A percentile compares a stretch with the other conserved stretches of the same genome.
These are phyloP conservation scores for Vishniacozyma victoriae DNA, from an alignment of 768 basidiomycete species.

Conservation along the genomic window DNA sequence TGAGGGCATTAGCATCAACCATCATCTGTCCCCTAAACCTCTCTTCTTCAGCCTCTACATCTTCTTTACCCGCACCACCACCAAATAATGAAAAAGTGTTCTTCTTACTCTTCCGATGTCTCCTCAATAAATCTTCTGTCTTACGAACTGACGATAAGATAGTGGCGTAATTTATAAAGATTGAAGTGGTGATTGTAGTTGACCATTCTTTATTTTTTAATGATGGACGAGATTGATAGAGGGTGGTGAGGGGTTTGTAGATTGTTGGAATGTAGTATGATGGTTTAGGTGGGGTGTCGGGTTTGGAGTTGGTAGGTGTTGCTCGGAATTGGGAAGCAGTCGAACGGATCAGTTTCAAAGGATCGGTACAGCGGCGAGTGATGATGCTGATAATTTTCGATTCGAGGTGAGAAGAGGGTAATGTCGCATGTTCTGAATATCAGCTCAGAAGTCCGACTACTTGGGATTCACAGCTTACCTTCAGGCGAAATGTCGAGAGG, in stretches of 20 bases:
- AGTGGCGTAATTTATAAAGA: constrained; percentile 63
- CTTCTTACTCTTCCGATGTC: constrained; percentile 82
- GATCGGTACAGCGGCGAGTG: constrained; percentile 74
- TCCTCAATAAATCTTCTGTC: constrained; percentile 79
- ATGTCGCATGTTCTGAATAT: constrained; percentile 8
- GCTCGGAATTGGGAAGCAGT: constrained; percentile 84
- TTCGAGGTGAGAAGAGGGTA: constrained; percentile 15
- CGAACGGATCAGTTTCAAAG: constrained; percentile 73
- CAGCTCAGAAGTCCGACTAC: not conserved
- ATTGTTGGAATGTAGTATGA: constrained; percentile 81
- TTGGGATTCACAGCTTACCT: constrained; percentile 8
- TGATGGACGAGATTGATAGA: constrained; percentile 59
- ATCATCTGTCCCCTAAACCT: constrained; percentile 79
- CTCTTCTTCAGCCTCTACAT: constrained; percentile 79
- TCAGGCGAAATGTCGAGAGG: constrained; percentile 1
- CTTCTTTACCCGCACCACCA: constrained; percentile 50
- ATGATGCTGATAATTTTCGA: constrained; percentile 59
- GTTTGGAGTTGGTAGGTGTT: constrained; percentile 55
- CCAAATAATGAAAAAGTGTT: constrained; percentile 74
- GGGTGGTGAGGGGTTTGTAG: constrained; percentile 65
- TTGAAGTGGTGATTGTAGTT: constrained; percentile 60
- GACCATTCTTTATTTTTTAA: constrained; percentile 55
- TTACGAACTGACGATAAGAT: constrained; percentile 81
- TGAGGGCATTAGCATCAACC: constrained; percentile 78
- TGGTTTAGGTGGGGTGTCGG: constrained; percentile 58